phyloP scores from a whole-genome alignment of 352 stramenopile species.

The Phytophthora foliorum region DNA sequence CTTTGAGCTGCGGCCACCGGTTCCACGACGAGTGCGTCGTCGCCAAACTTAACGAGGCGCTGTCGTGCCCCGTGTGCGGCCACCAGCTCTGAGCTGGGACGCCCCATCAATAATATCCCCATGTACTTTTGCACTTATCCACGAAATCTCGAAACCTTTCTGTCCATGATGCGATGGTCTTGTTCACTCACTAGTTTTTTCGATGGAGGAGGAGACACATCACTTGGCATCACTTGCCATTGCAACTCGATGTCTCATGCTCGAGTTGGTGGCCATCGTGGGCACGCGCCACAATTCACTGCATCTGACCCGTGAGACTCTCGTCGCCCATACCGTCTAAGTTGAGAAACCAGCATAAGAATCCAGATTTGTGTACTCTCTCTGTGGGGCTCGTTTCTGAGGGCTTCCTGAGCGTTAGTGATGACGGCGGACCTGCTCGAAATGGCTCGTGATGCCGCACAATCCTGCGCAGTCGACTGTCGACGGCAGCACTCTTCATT shows the following conservation, averaged over 20 bases:
- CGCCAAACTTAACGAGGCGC: slow-evolving; percentile 62
- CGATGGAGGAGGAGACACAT: slow-evolving; percentile 3
- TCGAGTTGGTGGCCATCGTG: slow-evolving; percentile 6
- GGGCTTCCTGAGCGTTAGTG: slow-evolving; percentile 20
- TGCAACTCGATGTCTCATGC: slow-evolving; percentile 1
- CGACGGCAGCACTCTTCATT: slow-evolving; percentile 34
- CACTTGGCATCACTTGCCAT: neutral
- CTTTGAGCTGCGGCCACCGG: slow-evolving; percentile 59
- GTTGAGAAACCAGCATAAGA: slow-evolving; percentile 30
- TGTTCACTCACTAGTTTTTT: neutral
- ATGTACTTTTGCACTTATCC: slow-evolving; percentile 10
- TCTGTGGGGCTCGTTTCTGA: slow-evolving; percentile 7
- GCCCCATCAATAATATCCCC: neutral
- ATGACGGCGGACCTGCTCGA: slow-evolving; percentile 14
- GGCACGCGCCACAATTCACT: slow-evolving; percentile 2
- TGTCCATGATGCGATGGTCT: neutral
- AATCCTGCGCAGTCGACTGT: slow-evolving; percentile 8
- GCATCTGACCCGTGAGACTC: slow-evolving; percentile 23
- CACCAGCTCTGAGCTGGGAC: slow-evolving; percentile 26
- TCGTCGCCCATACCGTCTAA: slow-evolving; percentile 5
- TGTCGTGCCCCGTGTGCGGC: slow-evolving; percentile 52
- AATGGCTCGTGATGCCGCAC: slow-evolving; percentile 12
- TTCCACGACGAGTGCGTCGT: slow-evolving; percentile 82
- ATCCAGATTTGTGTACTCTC: too few species aligned
- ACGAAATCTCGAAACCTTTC: slow-evolving; percentile 15